Percentiles rank a stretch among this genome's conserved stretches.
Conservation (phyloP, 1,139 yeast genomes). For the Nadsonia starkeyi-henricii region DNA sequence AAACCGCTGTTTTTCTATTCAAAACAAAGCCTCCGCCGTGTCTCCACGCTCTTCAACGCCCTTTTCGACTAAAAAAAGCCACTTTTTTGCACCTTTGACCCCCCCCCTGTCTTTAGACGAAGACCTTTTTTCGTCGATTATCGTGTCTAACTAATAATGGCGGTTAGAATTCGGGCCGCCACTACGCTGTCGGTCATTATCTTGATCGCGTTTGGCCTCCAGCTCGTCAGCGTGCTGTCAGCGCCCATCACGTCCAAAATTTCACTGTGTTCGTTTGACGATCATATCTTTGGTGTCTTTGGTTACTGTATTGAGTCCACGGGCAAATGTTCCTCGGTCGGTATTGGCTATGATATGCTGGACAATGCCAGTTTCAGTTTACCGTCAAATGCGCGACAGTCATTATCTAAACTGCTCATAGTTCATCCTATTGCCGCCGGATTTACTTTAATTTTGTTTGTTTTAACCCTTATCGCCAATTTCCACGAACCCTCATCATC, state of each 20-base stretch:
- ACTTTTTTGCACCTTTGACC: too few species aligned
- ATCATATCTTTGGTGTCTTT: conserved; percentile 66
- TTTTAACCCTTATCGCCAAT: conserved; percentile 27
- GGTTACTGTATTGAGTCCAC: conserved; percentile 49
- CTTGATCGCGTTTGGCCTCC: conserved; percentile 37
- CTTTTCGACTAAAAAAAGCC: too few species aligned
- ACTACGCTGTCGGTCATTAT: conserved; percentile 29
- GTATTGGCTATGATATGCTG: conserved; percentile 34
- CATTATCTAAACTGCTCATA: conserved; percentile 57
- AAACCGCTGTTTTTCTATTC: not conserved
- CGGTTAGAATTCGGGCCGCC: conserved; percentile 24
- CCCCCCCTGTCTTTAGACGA: too few species aligned
- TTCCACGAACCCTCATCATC: conserved; percentile 26
- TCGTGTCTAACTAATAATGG: conserved; percentile 16
- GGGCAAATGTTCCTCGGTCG: conserved; percentile 34
- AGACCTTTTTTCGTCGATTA: too few species aligned
- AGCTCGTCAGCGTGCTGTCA: conserved; percentile 40
- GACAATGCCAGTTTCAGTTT: conserved; percentile 32
- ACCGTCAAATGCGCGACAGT: conserved; percentile 44
- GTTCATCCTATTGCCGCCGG: conserved; percentile 78
- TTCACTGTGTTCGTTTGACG: conserved; percentile 36
- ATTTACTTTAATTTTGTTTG: conserved; percentile 41
- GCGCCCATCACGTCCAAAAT: conserved; percentile 46
- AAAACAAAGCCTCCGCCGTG: too few species aligned
- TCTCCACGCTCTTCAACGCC: too few species aligned